phyloP scores from a whole-genome alignment of 2,329 filamentous ascomycete genomes.

The Metarhizium brunneum region DNA sequence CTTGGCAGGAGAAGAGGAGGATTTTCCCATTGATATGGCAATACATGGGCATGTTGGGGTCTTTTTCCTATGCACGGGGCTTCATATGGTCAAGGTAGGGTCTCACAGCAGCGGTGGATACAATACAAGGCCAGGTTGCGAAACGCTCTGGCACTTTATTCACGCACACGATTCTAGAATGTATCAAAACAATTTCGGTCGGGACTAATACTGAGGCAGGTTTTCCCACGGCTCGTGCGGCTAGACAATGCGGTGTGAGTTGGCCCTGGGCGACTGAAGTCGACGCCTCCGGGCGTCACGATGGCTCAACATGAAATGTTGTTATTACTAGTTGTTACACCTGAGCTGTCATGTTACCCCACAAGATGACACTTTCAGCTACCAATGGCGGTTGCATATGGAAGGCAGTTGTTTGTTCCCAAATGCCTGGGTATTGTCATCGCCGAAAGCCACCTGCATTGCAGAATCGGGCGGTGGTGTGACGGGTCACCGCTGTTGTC shows the following conservation, averaged over 20 bases:
- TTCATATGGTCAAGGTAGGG: too few relatives aligned
- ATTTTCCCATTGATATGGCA: too few relatives aligned
- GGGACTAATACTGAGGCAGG: too few relatives aligned
- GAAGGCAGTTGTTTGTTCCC: not conserved
- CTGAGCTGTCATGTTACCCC: not conserved
- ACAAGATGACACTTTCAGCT: not conserved
- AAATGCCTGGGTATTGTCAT: not conserved
- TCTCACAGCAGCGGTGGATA: not conserved
- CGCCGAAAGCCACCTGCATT: not conserved
- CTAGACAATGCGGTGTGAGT: too few relatives aligned
- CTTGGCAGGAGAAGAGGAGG: too few relatives aligned
- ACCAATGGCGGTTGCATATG: not conserved
- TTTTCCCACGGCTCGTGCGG: too few relatives aligned
- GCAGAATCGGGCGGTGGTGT: not conserved
- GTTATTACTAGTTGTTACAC: not conserved
- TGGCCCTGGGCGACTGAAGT: not conserved
- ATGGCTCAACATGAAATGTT: too few relatives aligned
- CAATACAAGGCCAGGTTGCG: not conserved
- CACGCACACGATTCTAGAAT: not conserved
- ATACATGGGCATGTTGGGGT: too few relatives aligned
- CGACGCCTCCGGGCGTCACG: not conserved
- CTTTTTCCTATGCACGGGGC: too few relatives aligned
- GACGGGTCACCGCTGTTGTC: not conserved
- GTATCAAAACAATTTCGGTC: too few relatives aligned
- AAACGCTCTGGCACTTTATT: not conserved